Base-by-base conservation (phyloP, 306 rosid species). In the Vigna unguiculata region DNA sequence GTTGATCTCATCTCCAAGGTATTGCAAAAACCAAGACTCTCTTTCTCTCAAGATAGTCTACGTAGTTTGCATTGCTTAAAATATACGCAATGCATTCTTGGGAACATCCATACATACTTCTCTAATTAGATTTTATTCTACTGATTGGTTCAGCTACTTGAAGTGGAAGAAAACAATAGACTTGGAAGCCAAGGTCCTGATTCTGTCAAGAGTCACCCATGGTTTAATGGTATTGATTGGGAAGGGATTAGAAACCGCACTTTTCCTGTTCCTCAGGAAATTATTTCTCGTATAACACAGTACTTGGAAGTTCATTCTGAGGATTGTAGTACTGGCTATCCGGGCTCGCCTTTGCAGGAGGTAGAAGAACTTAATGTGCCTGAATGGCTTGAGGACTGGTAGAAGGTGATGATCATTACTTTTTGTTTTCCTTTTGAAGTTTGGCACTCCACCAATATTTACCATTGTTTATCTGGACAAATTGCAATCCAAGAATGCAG, bases 341-440 rank as follows among this genome's bases (percentile, higher is more conserved):
- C 65, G 58, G 83, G 34, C 61, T 87, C 96, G 57, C 82, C 84
- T 9, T 76, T 83, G 16, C 82, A 74, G 16, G 89, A 89, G 74
- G 82, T 69, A 46, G 92, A 86, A 61, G 92, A 88, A 75, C 84
- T 75, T 43, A 84, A 88, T 19, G 76, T 69, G 75, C 92, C 98
- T 7, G 96, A 92, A 82, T 92, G 97, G 99, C 88, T 95, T 61
- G 93, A 88, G 71, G 93, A 92, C 65, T 95, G 99, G 99, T 95
- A 95, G 81, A 72, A 75, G 81, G 64, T n/a, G n/a, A 64, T 52
- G 61, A 46, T 58, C 48, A 15, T 83, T 73, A 43, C 58, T 70
- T 20, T 80, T 43, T 69, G 25, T 54, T 52, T 46, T 69, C 77
- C 38, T 80, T 85, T 81, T 69, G 36, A 73, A 36, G 55, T 83